phyloP scores from a whole-genome alignment of 2,329 filamentous ascomycete species.

The Fusarium neocosmosporiellum region DNA sequence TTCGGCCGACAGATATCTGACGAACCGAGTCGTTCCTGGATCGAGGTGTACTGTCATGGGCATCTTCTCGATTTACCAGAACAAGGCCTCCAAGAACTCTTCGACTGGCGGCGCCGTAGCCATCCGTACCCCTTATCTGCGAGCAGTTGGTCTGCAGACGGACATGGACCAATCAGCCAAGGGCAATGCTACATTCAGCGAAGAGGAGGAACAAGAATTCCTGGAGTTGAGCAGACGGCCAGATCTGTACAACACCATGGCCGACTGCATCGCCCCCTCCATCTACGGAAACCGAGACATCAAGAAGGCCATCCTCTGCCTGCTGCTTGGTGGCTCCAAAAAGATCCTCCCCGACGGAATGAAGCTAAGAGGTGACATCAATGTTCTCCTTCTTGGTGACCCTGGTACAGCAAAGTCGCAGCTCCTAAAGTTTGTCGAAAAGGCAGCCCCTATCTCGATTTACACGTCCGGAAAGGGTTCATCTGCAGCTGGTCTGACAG shows the following conservation, averaged over 20 bases:
- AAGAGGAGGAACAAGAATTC: conserved; percentile 98
- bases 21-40: conserved; percentile 94
- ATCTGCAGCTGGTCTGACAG: conserved; percentile 95
- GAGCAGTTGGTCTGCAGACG: conserved; percentile 91
- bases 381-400: conserved; percentile 94
- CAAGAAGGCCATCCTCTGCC: conserved; percentile 95
- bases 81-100: conserved; percentile 84
- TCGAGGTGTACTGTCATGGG: conserved; percentile 96
- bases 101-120: conserved; percentile 84
- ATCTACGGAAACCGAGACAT: conserved; percentile 98
- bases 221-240: conserved; percentile 88
- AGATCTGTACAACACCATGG: conserved; percentile 91
- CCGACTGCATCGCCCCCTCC: conserved; percentile 93
- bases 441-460: conserved; percentile 94
- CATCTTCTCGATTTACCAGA: conserved; percentile 97
- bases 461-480: conserved; percentile 99
- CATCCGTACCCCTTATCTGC: conserved; percentile 93
- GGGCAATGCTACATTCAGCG: conserved; percentile 84
- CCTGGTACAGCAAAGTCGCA: conserved; percentile 99
- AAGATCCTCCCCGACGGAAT: conserved; percentile 98
- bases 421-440: conserved; percentile 96
- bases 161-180: conserved; percentile 92
- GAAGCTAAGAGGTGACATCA: conserved; percentile 97
- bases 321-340: conserved; percentile 94
- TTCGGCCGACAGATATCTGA: conserved; percentile 94